A percentile compares a stretch with the other conserved stretches of the same genome.
phyloP scores from a whole-genome alignment of 78 protist species.

The Dictyostelium discoideum region DNA sequence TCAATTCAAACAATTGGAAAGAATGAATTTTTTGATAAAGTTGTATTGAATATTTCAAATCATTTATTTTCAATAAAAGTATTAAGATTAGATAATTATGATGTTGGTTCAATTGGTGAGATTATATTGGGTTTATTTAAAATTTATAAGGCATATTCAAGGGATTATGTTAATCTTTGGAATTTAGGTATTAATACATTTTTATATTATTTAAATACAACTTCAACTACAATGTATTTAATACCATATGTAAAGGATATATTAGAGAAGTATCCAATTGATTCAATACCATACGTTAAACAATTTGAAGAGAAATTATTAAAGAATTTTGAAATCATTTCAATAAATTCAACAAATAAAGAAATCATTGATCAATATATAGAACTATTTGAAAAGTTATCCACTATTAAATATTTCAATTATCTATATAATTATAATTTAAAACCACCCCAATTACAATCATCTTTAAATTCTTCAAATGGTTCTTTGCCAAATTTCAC shows the following conservation, averaged over 20 bases:
- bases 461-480: background rate
- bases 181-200: conserved; percentile 9
- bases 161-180: background rate
- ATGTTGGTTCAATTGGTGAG: background rate
- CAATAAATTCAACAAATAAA: background rate
- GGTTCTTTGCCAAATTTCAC: background rate
- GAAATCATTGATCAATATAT: background rate
- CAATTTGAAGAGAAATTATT: background rate
- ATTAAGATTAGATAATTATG: conserved; percentile 9
- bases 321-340: background rate
- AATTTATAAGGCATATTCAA: background rate
- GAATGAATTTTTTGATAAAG: background rate
- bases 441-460: background rate
- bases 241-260: background rate
- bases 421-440: background rate
- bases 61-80: background rate
- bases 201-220: background rate
- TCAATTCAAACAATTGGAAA: conserved; percentile 5
- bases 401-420: background rate
- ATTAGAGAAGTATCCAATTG: background rate
- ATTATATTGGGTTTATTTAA: conserved; percentile 1
- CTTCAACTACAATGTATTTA: background rate
- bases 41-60: background rate
- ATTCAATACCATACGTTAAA: conserved; percentile 9
- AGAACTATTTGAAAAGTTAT: background rate